Base-by-base conservation (phyloP, 805 yeast genomes). In the Starmerella vitae region DNA sequence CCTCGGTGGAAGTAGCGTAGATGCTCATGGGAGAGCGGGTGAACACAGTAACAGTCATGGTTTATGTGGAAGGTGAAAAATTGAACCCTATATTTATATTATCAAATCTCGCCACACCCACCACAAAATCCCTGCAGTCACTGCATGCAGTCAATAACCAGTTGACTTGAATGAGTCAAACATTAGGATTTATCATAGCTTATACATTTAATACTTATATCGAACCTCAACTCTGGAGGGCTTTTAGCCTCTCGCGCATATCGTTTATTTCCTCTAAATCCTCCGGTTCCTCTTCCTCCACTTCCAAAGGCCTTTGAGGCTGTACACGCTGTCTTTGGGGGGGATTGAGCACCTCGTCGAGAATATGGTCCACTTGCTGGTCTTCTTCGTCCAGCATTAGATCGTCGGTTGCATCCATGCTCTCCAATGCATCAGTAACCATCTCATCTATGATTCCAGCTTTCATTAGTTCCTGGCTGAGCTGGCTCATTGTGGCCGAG, bases 401-500 rank as follows among this genome's bases (percentile, higher is more conserved):
- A 43, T 74, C 81, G 15, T 71, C 78, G 34, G 70, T 78, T 22
- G 76, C 83, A 17, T 70, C 76, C 42, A 72, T 61, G 36, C 66
- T 60, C 44, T 86, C 97, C 43, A 88, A 66, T 45, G 82, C 75
- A 55, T 91, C 99, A 41, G 81, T 84, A 56, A 86, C 77, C 97
- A 91, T 91, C 56, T 91, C 98, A 49, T 82, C 83, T 38, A 91
- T 84, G 33, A 91, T 71, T 2, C 69, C 69, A 4, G 67, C 58
- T 52, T 59, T 57, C 73, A 81, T 76, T 51, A 88, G 67, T 60
- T 91, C 99, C 53, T 72, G 77, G 43, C 88, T 81, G 41, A 91
- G 62, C 50, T 79, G 93, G 53, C 78, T 78, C 81, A 88, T 84
- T 0, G 93, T 77, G 9, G 72, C 74, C 50, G 75, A 74, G 38